These are phyloP conservation scores for Globisporangium solare DNA, from an alignment of 352 stramenopile species.

Conservation along the genomic window DNA sequence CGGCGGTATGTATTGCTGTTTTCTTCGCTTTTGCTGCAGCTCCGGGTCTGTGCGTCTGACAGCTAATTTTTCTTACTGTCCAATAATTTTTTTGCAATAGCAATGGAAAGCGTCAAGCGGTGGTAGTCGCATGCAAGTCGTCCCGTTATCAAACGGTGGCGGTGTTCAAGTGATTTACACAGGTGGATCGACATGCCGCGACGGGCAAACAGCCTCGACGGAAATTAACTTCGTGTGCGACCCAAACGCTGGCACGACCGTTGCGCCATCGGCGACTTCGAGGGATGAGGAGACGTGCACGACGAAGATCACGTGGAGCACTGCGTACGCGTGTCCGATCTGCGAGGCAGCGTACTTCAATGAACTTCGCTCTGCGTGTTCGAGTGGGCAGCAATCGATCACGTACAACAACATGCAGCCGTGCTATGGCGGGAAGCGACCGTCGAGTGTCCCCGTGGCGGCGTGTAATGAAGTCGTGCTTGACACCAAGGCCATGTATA, in stretches of 20 bases:
- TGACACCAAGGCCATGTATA: constrained; percentile 66
- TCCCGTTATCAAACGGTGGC: constrained; percentile 43
- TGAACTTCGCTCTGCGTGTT: constrained; percentile 59
- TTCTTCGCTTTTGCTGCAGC: neutral
- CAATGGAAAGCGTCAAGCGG: constrained; percentile 69
- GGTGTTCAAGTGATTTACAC: constrained; percentile 58
- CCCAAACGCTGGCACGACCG: constrained; percentile 52
- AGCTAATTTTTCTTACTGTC: neutral
- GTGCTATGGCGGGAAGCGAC: constrained; percentile 53
- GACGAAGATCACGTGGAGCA: constrained; percentile 61
- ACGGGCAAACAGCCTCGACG: constrained; percentile 41
- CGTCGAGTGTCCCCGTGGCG: constrained; percentile 38
- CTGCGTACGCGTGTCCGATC: constrained; percentile 60
- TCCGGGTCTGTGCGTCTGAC: neutral
- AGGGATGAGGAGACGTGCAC: constrained; percentile 48
- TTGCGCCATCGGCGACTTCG: constrained; percentile 21
- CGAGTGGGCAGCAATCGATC: constrained; percentile 48
- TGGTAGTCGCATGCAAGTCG: constrained; percentile 58
- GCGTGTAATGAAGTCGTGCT: constrained; percentile 72
- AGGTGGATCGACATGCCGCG: constrained; percentile 42
- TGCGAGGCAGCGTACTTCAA: constrained; percentile 60
- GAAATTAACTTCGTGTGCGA: constrained; percentile 70
- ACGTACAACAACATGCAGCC: constrained; percentile 48
- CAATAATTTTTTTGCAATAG: constrained; percentile 21
- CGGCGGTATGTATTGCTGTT: constrained; percentile 32